phyloP scores from a whole-genome alignment of 1,284 basidiomycete genomes.

The Puccinia horiana region DNA sequence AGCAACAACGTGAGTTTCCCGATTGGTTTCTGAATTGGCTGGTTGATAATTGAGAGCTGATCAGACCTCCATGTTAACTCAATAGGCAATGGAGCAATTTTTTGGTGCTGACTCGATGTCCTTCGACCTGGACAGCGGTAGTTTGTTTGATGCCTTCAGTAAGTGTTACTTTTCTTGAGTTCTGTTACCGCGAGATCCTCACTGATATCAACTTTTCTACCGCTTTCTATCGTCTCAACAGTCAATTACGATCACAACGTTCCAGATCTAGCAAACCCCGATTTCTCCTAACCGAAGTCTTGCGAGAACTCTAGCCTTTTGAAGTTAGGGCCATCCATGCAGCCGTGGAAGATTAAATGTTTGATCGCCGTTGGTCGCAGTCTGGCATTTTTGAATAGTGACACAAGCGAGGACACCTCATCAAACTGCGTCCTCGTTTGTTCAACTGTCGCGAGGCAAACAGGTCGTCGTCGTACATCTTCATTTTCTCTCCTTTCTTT shows the following conservation, averaged over 20 bases:
- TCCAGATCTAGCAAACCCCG: constrained; percentile 21
- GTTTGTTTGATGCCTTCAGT: constrained; percentile 48
- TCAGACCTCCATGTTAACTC: neutral
- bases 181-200: neutral
- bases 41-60: neutral
- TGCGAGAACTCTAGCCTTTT: neutral
- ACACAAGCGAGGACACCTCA: neutral
- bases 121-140: constrained; percentile 33
- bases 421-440: neutral
- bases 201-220: neutral
- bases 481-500: neutral
- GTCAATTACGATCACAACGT: constrained; percentile 26
- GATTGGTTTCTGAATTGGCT: neutral
- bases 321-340: neutral
- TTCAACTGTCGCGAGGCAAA: neutral
- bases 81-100: constrained; percentile 44
- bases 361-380: neutral
- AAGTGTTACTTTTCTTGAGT: neutral
- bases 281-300: constrained; percentile 7
- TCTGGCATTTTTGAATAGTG: constrained; percentile 17
- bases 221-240: neutral
- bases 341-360: neutral
- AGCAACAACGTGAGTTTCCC: constrained; percentile 24
- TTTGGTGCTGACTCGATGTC: constrained; percentile 13
- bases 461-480: neutral